phyloP scores from a whole-genome alignment of 164 flowering plant species.

The Kingdonia uniflora region DNA sequence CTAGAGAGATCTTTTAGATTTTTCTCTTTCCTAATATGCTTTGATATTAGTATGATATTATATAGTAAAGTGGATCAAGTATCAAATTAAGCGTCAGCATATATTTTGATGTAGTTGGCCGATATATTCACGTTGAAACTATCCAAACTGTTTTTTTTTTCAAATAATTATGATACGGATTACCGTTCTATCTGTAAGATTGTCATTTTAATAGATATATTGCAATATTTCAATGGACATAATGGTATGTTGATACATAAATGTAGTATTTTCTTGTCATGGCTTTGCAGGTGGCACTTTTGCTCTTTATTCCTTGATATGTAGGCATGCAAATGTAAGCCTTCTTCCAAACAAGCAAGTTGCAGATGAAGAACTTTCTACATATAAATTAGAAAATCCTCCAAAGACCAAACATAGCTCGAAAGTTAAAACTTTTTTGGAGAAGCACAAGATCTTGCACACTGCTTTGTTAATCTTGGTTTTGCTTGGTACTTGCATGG shows the following conservation, averaged over 20 bases:
- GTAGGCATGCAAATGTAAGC: slow-evolving; percentile 50
- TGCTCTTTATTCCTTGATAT: slow-evolving; percentile 45
- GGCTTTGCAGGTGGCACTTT: slow-evolving; percentile 46
- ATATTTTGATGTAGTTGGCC: no score
- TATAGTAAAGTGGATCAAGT: no score
- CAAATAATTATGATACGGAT: no score
- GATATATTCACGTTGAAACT: no score
- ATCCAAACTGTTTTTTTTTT: no score
- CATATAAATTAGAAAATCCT: slow-evolving; percentile 43
- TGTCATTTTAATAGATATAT: no score
- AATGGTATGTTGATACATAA: neutral
- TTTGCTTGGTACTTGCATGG: no score
- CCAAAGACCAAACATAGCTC: slow-evolving; percentile 46
- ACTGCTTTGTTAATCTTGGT: slow-evolving; percentile 74
- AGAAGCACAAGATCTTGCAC: slow-evolving; percentile 61
- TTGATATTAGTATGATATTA: no score
- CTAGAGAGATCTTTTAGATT: no score
- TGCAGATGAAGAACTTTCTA: slow-evolving; percentile 64
- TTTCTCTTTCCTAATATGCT: no score
- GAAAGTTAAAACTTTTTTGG: slow-evolving; percentile 43
- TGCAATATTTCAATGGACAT: neutral
- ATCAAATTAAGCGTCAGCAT: no score
- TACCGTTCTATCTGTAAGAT: no score
- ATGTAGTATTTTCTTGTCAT: slow-evolving; percentile 3
- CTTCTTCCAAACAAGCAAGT: slow-evolving; percentile 52